Base-by-base conservation (phyloP, 139 green algal genomes). In the Micractinium conductrix region DNA sequence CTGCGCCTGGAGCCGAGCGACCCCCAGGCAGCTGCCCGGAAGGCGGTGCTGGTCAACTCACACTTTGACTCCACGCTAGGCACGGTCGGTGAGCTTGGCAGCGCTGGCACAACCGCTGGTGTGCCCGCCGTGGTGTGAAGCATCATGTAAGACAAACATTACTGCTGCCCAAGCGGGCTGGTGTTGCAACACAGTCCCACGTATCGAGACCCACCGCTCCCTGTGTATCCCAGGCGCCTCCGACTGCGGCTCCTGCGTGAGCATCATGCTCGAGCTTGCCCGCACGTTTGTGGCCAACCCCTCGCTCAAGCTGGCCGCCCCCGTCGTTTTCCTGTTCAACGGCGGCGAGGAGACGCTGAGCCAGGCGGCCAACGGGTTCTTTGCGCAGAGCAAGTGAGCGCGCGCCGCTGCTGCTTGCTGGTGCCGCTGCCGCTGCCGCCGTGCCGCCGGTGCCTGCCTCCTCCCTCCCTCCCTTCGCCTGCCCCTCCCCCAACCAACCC, bases 321-420 rank as follows among this genome's bases (percentile, higher is more conserved):
- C 93, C 14, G 22, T 96, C 28, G 80, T 95, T 9, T 91, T 96
- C 44, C 85, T 95, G 63, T 90, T 93, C 83, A 96, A 94, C 70
- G 91, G 91, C 21, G 91, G 87, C 19, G 91, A 94, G 86, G 91
- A 94, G 84, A 90, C 91, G 40, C 75, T 91, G 42, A 91, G 81
- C 55, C 86, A 90, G 75, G 88, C 81, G 0, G 30, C 79, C 6
- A 45, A 88, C 38, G 87, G 87, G 9, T 91, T 93, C 83, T 87
- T 91, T 69, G 35, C 70, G 58, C 70, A 40, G 79, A 85, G 75
- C 74, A 84, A 60, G 71, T 67, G 65, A 72, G 65, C 10, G 30
- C 63, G 22, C 9, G 5, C 4, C 37, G 7, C 55, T 63, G 55
- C 62, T 69, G 62, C 62, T n/a, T 9, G 53, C 6, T 62, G 7